phyloP scores from a whole-genome alignment of 805 yeast species.

The Ogataea methanolica region DNA sequence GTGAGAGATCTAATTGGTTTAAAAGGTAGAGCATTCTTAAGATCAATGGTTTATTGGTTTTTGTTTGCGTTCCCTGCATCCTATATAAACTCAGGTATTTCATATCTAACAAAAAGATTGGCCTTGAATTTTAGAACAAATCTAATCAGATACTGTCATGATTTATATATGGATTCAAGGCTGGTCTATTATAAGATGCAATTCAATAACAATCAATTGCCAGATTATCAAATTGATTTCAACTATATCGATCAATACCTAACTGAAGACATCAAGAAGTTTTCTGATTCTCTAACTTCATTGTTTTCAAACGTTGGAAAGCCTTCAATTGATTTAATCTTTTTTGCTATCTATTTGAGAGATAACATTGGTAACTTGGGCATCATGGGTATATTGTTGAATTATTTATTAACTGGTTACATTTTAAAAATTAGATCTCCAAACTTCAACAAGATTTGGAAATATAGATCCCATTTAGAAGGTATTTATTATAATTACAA shows the following conservation, averaged over 20 bases:
- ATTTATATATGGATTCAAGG: conserved; percentile 74
- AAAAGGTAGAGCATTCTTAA: conserved; percentile 64
- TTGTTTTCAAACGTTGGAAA: conserved; percentile 87
- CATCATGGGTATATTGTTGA: conserved; percentile 71
- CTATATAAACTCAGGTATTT: conserved; percentile 86
- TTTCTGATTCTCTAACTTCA: conserved; percentile 76
- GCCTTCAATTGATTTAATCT: conserved; percentile 80
- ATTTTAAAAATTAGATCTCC: conserved; percentile 74
- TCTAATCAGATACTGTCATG: conserved; percentile 82
- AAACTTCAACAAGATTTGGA: conserved; percentile 73
- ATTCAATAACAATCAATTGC: conserved; percentile 42
- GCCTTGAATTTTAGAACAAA: conserved; percentile 82
- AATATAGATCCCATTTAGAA: conserved; percentile 71
- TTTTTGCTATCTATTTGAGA: conserved; percentile 78
- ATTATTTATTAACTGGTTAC: conserved; percentile 77
- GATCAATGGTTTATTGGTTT: conserved; percentile 84
- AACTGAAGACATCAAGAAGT: conserved; percentile 77
- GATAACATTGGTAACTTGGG: conserved; percentile 88
- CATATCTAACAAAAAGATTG: conserved; percentile 68
- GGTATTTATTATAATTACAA: conserved; percentile 88
- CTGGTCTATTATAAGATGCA: conserved; percentile 80
- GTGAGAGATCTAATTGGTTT: conserved; percentile 85
- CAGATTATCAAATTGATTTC: conserved; percentile 31
- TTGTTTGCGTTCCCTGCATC: conserved; percentile 89
- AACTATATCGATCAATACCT: conserved; percentile 83